phyloP scores from a whole-genome alignment of 345 rosid species.

The Acer yangbiense region DNA sequence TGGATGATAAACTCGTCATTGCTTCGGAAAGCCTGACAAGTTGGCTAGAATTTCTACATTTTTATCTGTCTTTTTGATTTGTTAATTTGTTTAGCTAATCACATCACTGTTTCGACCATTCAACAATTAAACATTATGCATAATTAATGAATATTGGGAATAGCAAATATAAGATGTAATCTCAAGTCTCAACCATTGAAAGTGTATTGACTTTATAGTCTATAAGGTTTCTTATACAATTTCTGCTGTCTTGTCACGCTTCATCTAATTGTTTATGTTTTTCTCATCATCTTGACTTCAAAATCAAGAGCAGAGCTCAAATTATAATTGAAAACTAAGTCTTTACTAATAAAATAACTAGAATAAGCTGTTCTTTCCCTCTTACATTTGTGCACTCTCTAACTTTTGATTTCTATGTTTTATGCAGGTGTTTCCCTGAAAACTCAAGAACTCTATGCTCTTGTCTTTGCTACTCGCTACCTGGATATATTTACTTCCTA shows the following conservation, averaged over 20 bases:
- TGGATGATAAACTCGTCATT: no score
- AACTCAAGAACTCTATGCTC: slow-evolving; percentile 84
- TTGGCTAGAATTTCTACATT: neutral
- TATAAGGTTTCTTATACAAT: neutral
- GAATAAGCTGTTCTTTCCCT: neutral
- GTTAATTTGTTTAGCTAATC: neutral
- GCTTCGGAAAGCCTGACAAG: no score
- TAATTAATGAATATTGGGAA: neutral
- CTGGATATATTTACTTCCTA: slow-evolving; percentile 66
- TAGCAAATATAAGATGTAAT: neutral
- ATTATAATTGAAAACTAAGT: neutral
- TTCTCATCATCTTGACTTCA: neutral
- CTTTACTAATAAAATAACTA: neutral
- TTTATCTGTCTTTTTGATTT: neutral
- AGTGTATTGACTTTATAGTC: neutral
- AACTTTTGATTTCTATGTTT: slow-evolving; percentile 1
- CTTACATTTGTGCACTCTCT: neutral
- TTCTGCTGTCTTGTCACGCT: neutral
- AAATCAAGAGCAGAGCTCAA: neutral
- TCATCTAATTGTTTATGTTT: neutral
- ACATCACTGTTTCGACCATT: neutral
- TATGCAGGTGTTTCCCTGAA: slow-evolving; percentile 74
- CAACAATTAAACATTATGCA: neutral
- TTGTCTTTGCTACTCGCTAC: slow-evolving; percentile 75
- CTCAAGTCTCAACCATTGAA: neutral